These are phyloP conservation scores for Tricholoma sp. DNA, from an alignment of 768 basidiomycete genomes.

Conservation along the genomic window DNA sequence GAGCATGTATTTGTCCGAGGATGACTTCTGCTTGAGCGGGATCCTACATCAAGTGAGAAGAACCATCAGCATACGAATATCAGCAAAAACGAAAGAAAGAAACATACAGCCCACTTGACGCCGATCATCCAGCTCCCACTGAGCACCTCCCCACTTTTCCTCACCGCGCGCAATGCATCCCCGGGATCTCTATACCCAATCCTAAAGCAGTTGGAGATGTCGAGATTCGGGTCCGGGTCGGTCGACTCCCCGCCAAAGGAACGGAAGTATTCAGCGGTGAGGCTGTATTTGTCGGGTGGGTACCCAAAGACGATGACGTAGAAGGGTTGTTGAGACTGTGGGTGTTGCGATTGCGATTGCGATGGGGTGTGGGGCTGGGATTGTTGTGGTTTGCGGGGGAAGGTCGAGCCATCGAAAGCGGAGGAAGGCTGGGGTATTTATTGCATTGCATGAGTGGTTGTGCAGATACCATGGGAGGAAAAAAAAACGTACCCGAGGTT, in stretches of 20 bases:
- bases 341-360: slow-evolving; percentile 1
- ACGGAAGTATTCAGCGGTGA: slow-evolving; percentile 70
- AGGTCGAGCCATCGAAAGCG: slow-evolving; percentile 34
- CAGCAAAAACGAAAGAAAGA: neutral
- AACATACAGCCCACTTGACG: slow-evolving; percentile 77
- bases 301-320: slow-evolving; percentile 88
- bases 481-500: slow-evolving; percentile 36
- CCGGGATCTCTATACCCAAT: slow-evolving; percentile 68
- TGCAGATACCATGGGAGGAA: neutral
- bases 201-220: slow-evolving; percentile 76
- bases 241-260: slow-evolving; percentile 63
- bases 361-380: slow-evolving; percentile 20
- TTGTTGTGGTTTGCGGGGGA: slow-evolving; percentile 29
- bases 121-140: slow-evolving; percentile 80
- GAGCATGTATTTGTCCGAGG: slow-evolving; percentile 36
- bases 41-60: slow-evolving; percentile 43
- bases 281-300: slow-evolving; percentile 69
- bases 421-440: slow-evolving; percentile 34
- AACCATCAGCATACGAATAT: neutral
- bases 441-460: neutral
- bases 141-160: slow-evolving; percentile 79
- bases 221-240: slow-evolving; percentile 59
- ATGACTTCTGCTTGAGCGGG: slow-evolving; percentile 50
- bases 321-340: slow-evolving; percentile 34
- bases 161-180: slow-evolving; percentile 73